Evolutionary conservation across 192 early-diverging fungal species (phyloP).

Genomic region (Chytriomyces hyalinus): DNA sequence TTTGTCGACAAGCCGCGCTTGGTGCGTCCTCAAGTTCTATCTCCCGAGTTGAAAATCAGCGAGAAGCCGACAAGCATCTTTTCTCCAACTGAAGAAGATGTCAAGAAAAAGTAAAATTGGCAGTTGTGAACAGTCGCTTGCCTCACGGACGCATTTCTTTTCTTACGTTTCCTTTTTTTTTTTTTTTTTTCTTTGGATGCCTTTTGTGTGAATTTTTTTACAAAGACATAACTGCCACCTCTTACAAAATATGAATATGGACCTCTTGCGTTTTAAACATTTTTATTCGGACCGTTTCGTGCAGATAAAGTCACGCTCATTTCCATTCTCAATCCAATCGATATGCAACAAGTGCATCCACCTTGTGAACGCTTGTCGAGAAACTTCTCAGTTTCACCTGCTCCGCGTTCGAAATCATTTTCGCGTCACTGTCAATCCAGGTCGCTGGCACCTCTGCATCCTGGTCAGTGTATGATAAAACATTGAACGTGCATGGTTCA

Average conservation of each 20-base stretch:
- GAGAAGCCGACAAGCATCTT: slow-evolving; percentile 18
- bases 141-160: too few species aligned
- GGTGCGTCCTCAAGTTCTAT: slow-evolving; percentile 3
- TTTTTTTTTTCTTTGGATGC: too few species aligned
- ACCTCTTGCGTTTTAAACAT: too few species aligned
- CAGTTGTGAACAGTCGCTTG: too few species aligned
- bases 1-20: slow-evolving; percentile 55
- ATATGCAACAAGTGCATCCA: slow-evolving; percentile 89
- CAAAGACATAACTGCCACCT: too few species aligned
- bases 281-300: too few species aligned
- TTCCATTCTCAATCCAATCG: slow-evolving; percentile 40
- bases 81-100: slow-evolving; percentile 13
- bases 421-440: slow-evolving; percentile 85
- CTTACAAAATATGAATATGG: too few species aligned
- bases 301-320: too few species aligned
- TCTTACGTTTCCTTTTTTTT: too few species aligned
- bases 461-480: slow-evolving; percentile 86
- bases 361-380: slow-evolving; percentile 80
- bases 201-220: too few species aligned
- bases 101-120: not conserved
- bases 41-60: slow-evolving; percentile 9
- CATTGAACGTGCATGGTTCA: slow-evolving; percentile 90
- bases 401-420: slow-evolving; percentile 82
- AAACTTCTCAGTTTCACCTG: slow-evolving; percentile 84
- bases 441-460: slow-evolving; percentile 83